These are phyloP conservation scores for Phlebopus sp. DNA, from an alignment of 1,284 basidiomycete species.

Conservation along the genomic window DNA sequence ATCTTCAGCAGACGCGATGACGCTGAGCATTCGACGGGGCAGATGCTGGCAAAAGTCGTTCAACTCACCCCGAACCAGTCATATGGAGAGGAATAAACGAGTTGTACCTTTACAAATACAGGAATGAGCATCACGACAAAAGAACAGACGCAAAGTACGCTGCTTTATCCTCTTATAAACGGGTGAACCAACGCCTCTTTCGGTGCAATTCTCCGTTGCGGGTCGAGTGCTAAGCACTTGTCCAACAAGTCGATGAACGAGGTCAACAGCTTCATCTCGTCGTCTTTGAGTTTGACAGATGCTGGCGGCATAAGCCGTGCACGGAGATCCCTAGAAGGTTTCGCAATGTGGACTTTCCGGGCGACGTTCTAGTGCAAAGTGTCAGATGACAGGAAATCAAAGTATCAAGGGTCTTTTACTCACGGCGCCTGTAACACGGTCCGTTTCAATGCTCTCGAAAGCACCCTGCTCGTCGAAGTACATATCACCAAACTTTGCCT, in stretches of 20 bases:
- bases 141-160: slow-evolving; percentile 16
- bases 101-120: slow-evolving; percentile 29
- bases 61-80: slow-evolving; percentile 12
- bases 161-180: slow-evolving; percentile 68
- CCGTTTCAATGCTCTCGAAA: slow-evolving; percentile 78
- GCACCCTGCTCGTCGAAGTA: slow-evolving; percentile 93
- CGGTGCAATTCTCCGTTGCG: slow-evolving; percentile 80
- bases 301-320: slow-evolving; percentile 79
- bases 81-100: slow-evolving; percentile 12
- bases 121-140: slow-evolving; percentile 14
- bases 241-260: slow-evolving; percentile 91
- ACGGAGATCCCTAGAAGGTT: slow-evolving; percentile 79
- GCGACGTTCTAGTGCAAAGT: slow-evolving; percentile 64
- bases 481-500: slow-evolving; percentile 85
- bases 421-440: slow-evolving; percentile 80
- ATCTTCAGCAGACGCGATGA: slow-evolving; percentile 66
- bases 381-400: slow-evolving; percentile 17
- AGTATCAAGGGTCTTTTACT: slow-evolving; percentile 34
- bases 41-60: not conserved
- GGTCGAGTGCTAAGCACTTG: slow-evolving; percentile 90
- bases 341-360: slow-evolving; percentile 81
- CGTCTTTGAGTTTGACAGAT: slow-evolving; percentile 78
- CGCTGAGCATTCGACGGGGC: too few relatives aligned
- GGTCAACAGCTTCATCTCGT: slow-evolving; percentile 81
- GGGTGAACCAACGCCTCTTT: slow-evolving; percentile 87